Conservation (phyloP, 2,329 filamentous ascomycete species). For the Parasarocladium wereldwijsianum region DNA sequence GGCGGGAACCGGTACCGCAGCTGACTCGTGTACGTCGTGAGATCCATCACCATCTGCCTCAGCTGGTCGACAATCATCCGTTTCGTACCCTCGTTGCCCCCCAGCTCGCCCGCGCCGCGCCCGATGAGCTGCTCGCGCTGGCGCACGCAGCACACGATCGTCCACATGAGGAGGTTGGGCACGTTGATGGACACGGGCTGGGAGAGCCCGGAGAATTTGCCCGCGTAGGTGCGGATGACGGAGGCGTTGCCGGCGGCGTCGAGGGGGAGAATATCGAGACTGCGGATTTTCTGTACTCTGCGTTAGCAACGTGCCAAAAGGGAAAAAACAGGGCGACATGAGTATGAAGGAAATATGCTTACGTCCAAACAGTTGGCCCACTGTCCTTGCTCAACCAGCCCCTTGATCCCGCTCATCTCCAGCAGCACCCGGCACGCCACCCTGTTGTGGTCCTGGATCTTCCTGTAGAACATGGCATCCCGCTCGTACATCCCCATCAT, state of each 20-base stretch:
- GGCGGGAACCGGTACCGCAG: slow-evolving; percentile 82
- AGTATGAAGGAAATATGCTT: no score
- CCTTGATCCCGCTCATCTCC: slow-evolving; percentile 48
- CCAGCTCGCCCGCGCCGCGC: slow-evolving; percentile 54
- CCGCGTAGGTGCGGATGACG: slow-evolving; percentile 64
- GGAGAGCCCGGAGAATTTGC: slow-evolving; percentile 65
- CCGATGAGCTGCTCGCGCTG: slow-evolving; percentile 60
- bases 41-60: slow-evolving; percentile 69
- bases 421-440: slow-evolving; percentile 40
- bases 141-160: slow-evolving; percentile 69
- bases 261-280: slow-evolving; percentile 67
- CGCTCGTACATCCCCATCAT: slow-evolving; percentile 51
- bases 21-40: slow-evolving; percentile 89
- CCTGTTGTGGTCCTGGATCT: slow-evolving; percentile 41
- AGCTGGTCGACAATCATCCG: slow-evolving; percentile 53
- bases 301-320: slow-evolving; percentile 7
- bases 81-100: slow-evolving; percentile 52
- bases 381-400: slow-evolving; percentile 34
- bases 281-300: slow-evolving; percentile 48
- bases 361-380: slow-evolving; percentile 47
- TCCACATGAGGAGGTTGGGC: slow-evolving; percentile 87
- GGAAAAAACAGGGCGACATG: not conserved
- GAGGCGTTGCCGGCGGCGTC: slow-evolving; percentile 60
- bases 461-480: slow-evolving; percentile 44
- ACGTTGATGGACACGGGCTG: slow-evolving; percentile 78